These are phyloP conservation scores for Ophiostoma fasciatum DNA, from an alignment of 2,329 filamentous ascomycete species.

Conservation along the genomic window DNA sequence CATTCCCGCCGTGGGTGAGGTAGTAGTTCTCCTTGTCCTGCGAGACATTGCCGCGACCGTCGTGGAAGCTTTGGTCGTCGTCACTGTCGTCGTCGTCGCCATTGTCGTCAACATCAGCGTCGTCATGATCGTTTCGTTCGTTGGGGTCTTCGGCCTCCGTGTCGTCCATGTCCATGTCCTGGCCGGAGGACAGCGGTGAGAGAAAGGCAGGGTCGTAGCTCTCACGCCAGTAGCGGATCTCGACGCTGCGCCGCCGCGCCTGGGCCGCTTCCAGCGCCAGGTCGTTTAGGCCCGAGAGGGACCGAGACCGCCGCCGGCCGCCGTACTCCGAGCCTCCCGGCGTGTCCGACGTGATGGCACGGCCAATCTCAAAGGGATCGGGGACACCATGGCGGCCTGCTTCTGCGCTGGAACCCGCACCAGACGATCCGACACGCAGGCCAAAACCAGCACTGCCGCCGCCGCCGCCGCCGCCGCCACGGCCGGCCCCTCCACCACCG, in stretches of 20 bases:
- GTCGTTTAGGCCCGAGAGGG: slow-evolving; percentile 38
- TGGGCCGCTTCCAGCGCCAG: slow-evolving; percentile 20
- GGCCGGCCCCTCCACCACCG: background rate
- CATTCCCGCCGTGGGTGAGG: no score
- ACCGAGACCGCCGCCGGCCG: slow-evolving; percentile 41
- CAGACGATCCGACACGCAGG: background rate
- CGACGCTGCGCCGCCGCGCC: slow-evolving; percentile 41
- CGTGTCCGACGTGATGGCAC: slow-evolving; percentile 43
- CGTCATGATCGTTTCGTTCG: background rate
- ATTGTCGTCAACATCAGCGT: slow-evolving; percentile 9
- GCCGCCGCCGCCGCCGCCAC: background rate
- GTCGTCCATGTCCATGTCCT: slow-evolving; percentile 11
- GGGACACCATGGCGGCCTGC: slow-evolving; percentile 18
- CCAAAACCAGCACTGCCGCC: background rate
- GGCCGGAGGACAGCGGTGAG: slow-evolving; percentile 34
- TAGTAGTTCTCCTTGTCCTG: no score
- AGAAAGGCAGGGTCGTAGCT: slow-evolving; percentile 37
- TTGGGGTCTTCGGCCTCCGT: slow-evolving; percentile 13
- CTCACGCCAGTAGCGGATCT: slow-evolving; percentile 49
- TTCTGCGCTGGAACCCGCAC: background rate
- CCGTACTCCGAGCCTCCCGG: slow-evolving; percentile 16
- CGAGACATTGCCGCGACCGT: no score
- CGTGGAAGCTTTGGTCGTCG: no score
- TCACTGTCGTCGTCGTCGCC: no score
- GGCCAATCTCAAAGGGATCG: slow-evolving; percentile 36